These are phyloP conservation scores for Metschnikowia continentalis DNA, from an alignment of 805 yeast genomes.

Conservation along the genomic window DNA sequence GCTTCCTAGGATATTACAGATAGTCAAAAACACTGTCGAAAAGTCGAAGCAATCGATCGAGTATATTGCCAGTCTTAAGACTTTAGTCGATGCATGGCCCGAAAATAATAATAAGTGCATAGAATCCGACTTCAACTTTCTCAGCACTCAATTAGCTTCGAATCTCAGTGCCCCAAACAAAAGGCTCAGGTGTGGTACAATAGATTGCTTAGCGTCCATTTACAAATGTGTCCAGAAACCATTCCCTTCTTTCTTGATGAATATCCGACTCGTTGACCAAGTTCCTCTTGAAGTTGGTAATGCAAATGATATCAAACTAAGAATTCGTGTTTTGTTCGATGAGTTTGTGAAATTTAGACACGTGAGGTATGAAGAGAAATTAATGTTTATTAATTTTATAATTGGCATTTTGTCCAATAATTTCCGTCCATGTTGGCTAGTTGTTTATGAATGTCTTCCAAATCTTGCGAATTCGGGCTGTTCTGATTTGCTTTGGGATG, in stretches of 20 bases:
- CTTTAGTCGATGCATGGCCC: background rate
- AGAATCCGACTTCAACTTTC: background rate
- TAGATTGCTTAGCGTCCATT: slow-evolving; percentile 42
- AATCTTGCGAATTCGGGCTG: slow-evolving; percentile 29
- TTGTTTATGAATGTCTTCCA: slow-evolving; percentile 59
- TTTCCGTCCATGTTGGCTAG: slow-evolving; percentile 85
- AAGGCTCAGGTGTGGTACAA: slow-evolving; percentile 24
- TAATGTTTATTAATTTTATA: slow-evolving; percentile 17
- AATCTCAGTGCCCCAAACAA: slow-evolving; percentile 1
- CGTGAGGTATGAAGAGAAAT: slow-evolving; percentile 1
- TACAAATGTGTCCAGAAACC: slow-evolving; percentile 18
- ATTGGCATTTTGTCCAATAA: slow-evolving; percentile 67
- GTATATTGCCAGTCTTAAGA: background rate
- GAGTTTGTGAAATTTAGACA: slow-evolving; percentile 25
- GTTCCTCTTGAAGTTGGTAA: slow-evolving; percentile 65
- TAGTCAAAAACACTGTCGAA: background rate
- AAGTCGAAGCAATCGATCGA: background rate
- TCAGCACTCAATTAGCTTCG: background rate
- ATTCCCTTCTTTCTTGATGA: slow-evolving; percentile 41
- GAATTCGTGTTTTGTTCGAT: slow-evolving; percentile 57
- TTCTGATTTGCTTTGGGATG: slow-evolving; percentile 52
- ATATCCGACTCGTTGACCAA: slow-evolving; percentile 52
- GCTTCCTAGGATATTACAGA: background rate
- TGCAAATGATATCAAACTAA: slow-evolving; percentile 69
- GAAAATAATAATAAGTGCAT: background rate